Evolutionary conservation across 2,329 filamentous ascomycete species (phyloP), one percentile per base, ranked within the genome.

Genomic region (Curvularia verruculosa): DNA sequence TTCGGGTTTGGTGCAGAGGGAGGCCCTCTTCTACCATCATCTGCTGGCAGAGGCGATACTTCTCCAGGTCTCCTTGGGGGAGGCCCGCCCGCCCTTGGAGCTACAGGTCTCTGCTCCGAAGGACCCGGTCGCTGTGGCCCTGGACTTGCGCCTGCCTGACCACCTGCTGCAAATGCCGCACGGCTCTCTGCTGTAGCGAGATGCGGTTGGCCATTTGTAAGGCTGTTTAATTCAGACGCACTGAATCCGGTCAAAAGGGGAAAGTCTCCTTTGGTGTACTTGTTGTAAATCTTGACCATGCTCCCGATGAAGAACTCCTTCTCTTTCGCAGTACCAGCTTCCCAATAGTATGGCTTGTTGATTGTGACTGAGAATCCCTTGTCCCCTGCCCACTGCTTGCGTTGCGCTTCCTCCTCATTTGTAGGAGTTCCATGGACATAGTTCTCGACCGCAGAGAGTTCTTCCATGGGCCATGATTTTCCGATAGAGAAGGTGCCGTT

Each of bases 301-400:
- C 93, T 97, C 31, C 91, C 92, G 70, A 99, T 95, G 77, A 99
- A 99, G 79, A 98, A 98, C 74, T 96, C 94, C 82, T 97, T 98
- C 79, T 99, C 95, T 80, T 97, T 97, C 51, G 91, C 85, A 0
- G 91, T 95, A 63, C 92, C 88, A 31, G 95, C 92, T 76, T 96
- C 87, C 95, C 95, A 99, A 76, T 95, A 99, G 78, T 99, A 99
- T 0, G 92, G 90, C 76, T 99, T 99, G 24, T 90, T 89, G 26
- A 99, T 85, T 1, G 89, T 95, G 49, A 98, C 91, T 24, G 89
- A 82, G 72, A 99, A 98, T 15, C 95, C 95, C 43, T 87, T 86
- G 55, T 89, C 88, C 50, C 89, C 88, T 21, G 92, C 94, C 90
- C 91, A 96, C 72, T 89, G 77, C 66, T 87, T 86, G 43, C 83